phyloP scores from a whole-genome alignment of 306 rosid genomes.

The Betula pendula region DNA sequence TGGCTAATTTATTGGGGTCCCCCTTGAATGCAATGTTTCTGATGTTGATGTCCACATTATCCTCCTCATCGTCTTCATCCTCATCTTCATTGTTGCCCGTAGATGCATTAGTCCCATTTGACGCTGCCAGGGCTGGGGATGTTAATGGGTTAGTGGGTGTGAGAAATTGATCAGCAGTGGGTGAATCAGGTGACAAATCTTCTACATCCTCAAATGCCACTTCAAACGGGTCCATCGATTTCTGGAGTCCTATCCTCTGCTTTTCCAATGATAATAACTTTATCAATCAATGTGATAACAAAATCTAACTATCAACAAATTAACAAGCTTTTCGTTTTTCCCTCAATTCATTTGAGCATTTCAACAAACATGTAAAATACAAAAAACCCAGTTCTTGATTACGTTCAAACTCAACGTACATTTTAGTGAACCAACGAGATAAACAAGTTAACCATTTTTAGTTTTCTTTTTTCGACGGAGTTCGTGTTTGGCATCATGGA shows the following conservation, averaged over 20 bases:
- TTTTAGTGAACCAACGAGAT: too few relatives aligned
- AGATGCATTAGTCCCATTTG: neutral
- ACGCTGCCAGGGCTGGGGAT: neutral
- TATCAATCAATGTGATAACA: neutral
- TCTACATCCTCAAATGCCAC: constrained; percentile 3
- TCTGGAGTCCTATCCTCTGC: neutral
- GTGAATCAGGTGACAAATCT: neutral
- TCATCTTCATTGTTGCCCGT: neutral
- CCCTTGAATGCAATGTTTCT: neutral
- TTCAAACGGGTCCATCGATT: neutral
- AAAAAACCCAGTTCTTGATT: neutral
- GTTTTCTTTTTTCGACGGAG: too few relatives aligned
- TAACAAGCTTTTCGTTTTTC: neutral
- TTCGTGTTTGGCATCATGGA: neutral
- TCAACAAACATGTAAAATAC: neutral
- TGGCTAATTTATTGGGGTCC: neutral
- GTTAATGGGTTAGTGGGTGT: neutral
- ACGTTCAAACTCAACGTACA: neutral
- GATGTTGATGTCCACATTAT: neutral
- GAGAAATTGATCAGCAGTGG: neutral
- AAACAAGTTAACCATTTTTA: too few relatives aligned
- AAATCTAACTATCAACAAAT: neutral
- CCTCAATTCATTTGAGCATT: neutral
- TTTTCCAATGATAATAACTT: neutral
- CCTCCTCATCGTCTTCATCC: neutral